Base-by-base conservation (phyloP, 306 rosid genomes). In the Canavalia gladiata region DNA sequence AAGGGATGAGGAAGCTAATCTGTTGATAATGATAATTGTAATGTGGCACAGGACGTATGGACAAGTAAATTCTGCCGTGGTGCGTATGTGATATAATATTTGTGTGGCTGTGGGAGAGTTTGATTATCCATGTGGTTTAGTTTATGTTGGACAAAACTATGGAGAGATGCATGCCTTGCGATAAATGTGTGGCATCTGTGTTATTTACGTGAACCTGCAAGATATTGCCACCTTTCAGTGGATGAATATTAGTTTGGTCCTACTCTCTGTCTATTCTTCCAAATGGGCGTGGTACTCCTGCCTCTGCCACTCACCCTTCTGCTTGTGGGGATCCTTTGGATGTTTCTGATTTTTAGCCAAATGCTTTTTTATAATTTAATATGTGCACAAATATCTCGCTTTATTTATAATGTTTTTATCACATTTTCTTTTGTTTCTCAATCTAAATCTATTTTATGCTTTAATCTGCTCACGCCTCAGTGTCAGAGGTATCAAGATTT, bases 121-220 rank as follows among this genome's bases (percentile, higher is more conserved):
- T 11, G 45, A 70, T 83, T 66, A 80, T 66, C 74, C 63, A 30
- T 65, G 8, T 65, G 74, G 33, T 42, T 59, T 11, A 37, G 52
- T 75, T 41, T 41, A 55, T 4, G 66, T 63, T 34, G 45, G 31
- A 33, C 62, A 34, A n/a, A 69, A 39, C 39, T 63, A 35, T n/a
- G 1, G 56, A 42, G 43, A 25, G 30, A 72, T 29, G 57, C 5
- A 46, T 13, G 29, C 87, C 87, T 83, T 66, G 2, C 4, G 33
- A 86, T 83, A 6, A 33, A 39, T 58, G 76, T 72, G 7, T 84
- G 87, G 87, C 64, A 31, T 7, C 2, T 37, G 7, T 4, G 67
- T 18, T 8, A 8, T 30, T 45, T 45, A 62, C 82, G 90, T 87
- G 90, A 79, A 77, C 37, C 60, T 80, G 6, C 64, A 9, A 25